Evolutionary conservation across 148 eudicot genomes (phyloP).

Genomic region (Rhododendron kiyosumense): DNA sequence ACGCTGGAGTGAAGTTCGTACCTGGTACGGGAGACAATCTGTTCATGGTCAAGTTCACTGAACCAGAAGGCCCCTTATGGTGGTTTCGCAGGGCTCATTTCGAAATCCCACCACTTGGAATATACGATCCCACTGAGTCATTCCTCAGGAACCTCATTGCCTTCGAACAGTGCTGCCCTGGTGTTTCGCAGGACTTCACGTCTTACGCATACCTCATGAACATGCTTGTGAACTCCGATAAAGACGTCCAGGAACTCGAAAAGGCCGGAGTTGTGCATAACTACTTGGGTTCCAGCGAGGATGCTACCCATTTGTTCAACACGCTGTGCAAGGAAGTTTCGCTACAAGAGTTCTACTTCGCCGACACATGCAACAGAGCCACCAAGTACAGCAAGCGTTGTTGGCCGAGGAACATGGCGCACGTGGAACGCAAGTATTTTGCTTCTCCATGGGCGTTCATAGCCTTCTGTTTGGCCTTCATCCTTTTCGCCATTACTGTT

Average conservation of each 20-base stretch:
- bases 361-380: too few relatives aligned
- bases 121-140: not conserved
- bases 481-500: not conserved
- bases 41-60: not conserved
- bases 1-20: not conserved
- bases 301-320: not conserved
- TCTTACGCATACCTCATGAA: not conserved
- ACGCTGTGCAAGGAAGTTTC: not conserved
- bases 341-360: not conserved
- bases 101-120: not conserved
- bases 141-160: slow-evolving; percentile 2
- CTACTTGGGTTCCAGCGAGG: not conserved
- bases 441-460: not conserved
- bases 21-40: not conserved
- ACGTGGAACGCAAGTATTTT: not conserved
- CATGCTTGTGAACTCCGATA: not conserved
- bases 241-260: not conserved
- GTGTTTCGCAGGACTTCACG: not conserved
- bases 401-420: not conserved
- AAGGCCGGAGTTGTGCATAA: not conserved
- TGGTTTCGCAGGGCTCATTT: not conserved
- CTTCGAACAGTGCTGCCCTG: not conserved
- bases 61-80: not conserved
- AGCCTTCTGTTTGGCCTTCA: not conserved
- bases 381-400: not conserved